These are phyloP conservation scores for Musa acuminata DNA, from an alignment of 176 grass and related monocot species.

Conservation along the genomic window DNA sequence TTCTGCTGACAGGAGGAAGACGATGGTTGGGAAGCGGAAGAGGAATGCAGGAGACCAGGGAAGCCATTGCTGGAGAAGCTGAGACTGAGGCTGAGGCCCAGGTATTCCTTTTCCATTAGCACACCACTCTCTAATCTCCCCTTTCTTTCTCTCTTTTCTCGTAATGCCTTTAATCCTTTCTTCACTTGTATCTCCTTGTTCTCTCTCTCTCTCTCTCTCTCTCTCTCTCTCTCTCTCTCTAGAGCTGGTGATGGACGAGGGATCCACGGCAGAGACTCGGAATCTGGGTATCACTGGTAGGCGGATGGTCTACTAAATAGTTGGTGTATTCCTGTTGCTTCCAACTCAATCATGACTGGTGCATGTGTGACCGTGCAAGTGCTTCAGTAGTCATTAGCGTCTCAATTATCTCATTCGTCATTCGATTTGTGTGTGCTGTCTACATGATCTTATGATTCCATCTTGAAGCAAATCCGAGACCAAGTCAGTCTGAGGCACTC, in stretches of 20 bases:
- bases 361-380: too few relatives aligned
- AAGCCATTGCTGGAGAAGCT: slow-evolving; percentile 21
- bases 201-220: too few relatives aligned
- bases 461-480: too few relatives aligned
- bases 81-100: slow-evolving; percentile 53
- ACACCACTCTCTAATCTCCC: neutral
- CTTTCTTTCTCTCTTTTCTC: neutral
- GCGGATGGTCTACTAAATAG: too few relatives aligned
- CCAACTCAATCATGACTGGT: too few relatives aligned
- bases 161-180: slow-evolving; percentile 6
- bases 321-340: too few relatives aligned
- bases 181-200: neutral
- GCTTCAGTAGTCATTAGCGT: too few relatives aligned
- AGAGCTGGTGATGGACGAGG: slow-evolving; percentile 5
- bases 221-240: slow-evolving; percentile 22
- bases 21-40: slow-evolving; percentile 6
- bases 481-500: too few relatives aligned
- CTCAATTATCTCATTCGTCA: too few relatives aligned
- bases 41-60: slow-evolving; percentile 11
- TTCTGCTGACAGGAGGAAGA: neutral
- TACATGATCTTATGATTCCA: too few relatives aligned
- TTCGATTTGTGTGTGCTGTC: too few relatives aligned
- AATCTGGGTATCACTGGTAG: too few relatives aligned
- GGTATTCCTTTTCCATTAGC: slow-evolving; percentile 29
- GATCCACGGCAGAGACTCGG: neutral